Evolutionary conservation across 352 stramenopile species (phyloP), one percentile per base, ranked within the genome.

Genomic region (Pythium inflatum): DNA sequence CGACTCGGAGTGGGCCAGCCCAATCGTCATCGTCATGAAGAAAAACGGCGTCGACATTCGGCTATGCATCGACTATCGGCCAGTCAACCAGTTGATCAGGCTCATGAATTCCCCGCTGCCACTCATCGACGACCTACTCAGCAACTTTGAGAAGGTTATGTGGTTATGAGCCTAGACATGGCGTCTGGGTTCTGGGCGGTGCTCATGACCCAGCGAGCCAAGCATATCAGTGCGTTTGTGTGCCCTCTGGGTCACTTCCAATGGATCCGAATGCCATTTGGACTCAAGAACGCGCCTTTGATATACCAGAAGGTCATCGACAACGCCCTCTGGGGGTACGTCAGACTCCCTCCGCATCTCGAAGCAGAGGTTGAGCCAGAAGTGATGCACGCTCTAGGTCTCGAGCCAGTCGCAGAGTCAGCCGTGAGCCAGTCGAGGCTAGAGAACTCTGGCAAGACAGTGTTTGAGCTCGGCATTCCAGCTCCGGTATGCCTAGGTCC

Each of bases 11-110:
- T 75, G 55, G 68, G 68, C 68, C 6, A 70, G 60, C 14, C 56
- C 68, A 25, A 75, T 75, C 28, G 68, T 71, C 38, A 63, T 75
- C 14, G 68, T 75, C 1, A 67, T 75, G 48, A 71, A 75, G 62
- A 70, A 71, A 38, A 67, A 75, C 34, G 57, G 50, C 2, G 13
- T 53, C 1, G 45, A 65, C 9, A 74, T 70, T 30, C 66, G 53
- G 4, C 27, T 73, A n/a, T 73, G 46, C n/a, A 73, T 69, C 24
- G 67, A 74, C 46, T 70, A 74, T n/a, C 61, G 68, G 18, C n/a
- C 30, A 2, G 55, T 70, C 0, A 74, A 66, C 49, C 7, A 28
- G 20, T 33, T 70, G 2, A 70, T 58, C 20, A 45, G 61, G 24
- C 61, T 74, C 3, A 74, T 74, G 61, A 24, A 30, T 1, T 74